Evolutionary conservation across 148 eudicot species (phyloP), one percentile per base, ranked within the genome.

Genomic region (Oxyria digyna): DNA sequence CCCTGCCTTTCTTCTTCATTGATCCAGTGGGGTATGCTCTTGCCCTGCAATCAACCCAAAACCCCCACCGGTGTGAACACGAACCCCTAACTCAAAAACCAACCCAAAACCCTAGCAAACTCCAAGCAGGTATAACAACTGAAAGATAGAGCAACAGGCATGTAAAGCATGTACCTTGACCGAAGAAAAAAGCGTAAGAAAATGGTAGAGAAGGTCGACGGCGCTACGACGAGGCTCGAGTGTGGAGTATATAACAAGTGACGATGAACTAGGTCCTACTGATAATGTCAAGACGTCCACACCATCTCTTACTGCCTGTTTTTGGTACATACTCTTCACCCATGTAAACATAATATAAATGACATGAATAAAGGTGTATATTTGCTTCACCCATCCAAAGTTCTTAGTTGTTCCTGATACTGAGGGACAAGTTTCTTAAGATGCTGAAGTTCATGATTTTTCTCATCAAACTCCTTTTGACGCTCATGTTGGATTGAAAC

Each of bases 401-500:
- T 86, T 74, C 87, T 81, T 72, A 92, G 8, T 74, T 89, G 96
- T 78, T 89, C 91, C 76, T 92, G 96, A 76, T 89, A 85, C 57
- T 82, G 89, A 74, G 85, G 68, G 24, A 91, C 64, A 71, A 89
- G 72, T 81, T 87, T 87, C 88, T 83, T 89, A 71, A 92, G 67
- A 32, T 85, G 87, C 62, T 83, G 81, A 62, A 84, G 81, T 79
- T 92, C 96, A 52, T 71, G 86, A 65, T 62, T 75, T 77, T 73
- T 82, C 23, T 75, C 86, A 67, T 92, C 96, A 23, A 69, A 79
- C 67, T 89, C 94, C 78, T 89, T 91, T 55, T 85, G 92, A 4
- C 97, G 90, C 63, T 89, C 87, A 70, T 85, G 89, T 72, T 89
- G 96, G 43, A 84, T 92, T 57, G 87, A 74, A 17, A 92, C 92